Base-by-base conservation (phyloP, 2,329 filamentous ascomycete genomes). In the Aspergillus sp. region DNA sequence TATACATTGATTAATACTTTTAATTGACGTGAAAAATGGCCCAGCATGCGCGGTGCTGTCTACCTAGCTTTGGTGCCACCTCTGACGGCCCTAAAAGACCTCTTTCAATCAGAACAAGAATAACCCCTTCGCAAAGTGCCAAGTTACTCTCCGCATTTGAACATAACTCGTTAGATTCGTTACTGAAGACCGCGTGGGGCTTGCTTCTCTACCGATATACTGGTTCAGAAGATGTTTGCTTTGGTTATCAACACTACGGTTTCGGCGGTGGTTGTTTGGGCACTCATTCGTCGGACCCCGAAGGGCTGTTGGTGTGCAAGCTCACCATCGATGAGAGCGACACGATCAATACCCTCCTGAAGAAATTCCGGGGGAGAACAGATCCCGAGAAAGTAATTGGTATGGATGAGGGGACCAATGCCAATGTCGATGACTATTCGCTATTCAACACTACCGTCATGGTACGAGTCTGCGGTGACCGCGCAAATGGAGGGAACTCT, bases 211-310 rank as follows among this genome's bases (percentile, higher is more conserved):
- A 76, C 39, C 74, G 72, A 45, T 81, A 80, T 60, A 76, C 78
- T n/a, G 75, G 72, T 2, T 74, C 74, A 15, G 73, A 80, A 48
- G 77, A 81, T 61, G 75, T 81, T 7, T 71, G 77, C 22, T 83
- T 81, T 66, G 80, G 78, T 22, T 75, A 73, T 53, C 68, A 75
- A 57, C 64, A 72, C 54, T 61, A 69, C 47, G 66, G 66, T 24
- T 63, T 57, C 49, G 64, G 65, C 48, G 56, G 4, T 57, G 56
- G 5, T 56, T 57, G 26, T 56, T 53, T 30, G n/a, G 20, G 11
- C 48, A 22, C 47, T 57, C 32, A 54, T 30, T 58, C 55, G 62
- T 60, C 61, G 38, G 58, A 50, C 17, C 26, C 34, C 44, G 53
- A 60, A 51, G 57, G 57, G 24, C 51, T 66, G 32, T 63, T 63